These are phyloP conservation scores for Domatiomyces globalis DNA, from an alignment of 2,329 filamentous ascomycete genomes.

Conservation along the genomic window DNA sequence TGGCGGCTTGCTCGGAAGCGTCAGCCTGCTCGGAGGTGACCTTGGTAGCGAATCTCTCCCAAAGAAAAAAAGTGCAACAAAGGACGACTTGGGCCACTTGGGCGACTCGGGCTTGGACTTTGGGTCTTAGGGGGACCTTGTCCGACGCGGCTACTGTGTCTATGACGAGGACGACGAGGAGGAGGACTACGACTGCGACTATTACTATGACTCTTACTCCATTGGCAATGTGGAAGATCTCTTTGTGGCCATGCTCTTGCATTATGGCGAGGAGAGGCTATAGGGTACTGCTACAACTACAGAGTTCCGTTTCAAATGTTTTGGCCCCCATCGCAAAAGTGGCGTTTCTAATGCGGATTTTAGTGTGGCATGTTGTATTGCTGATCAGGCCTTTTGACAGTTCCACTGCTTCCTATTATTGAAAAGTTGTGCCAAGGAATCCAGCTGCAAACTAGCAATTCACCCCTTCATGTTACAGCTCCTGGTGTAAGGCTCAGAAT, in stretches of 20 bases:
- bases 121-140: neutral
- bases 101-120: neutral
- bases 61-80: conserved; percentile 1
- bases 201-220: neutral
- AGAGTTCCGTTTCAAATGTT: neutral
- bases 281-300: neutral
- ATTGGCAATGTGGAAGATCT: neutral
- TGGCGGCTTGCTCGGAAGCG: neutral
- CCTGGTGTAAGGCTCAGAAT: too few relatives aligned
- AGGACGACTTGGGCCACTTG: too few relatives aligned
- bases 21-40: neutral
- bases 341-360: too few relatives aligned
- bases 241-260: neutral
- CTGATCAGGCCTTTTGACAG: too few relatives aligned
- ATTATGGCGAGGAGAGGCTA: neutral
- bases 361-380: too few relatives aligned
- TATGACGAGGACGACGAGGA: neutral
- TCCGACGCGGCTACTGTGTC: neutral
- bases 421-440: too few relatives aligned
- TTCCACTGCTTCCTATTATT: too few relatives aligned
- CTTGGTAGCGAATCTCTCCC: conserved; percentile 5
- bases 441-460: too few relatives aligned
- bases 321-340: too few relatives aligned
- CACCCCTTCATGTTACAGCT: too few relatives aligned
- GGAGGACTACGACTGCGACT: neutral